Percentiles rank a stretch among this genome's conserved stretches.
Conservation (phyloP, 805 yeast species). For the Candida vartiovaarae region DNA sequence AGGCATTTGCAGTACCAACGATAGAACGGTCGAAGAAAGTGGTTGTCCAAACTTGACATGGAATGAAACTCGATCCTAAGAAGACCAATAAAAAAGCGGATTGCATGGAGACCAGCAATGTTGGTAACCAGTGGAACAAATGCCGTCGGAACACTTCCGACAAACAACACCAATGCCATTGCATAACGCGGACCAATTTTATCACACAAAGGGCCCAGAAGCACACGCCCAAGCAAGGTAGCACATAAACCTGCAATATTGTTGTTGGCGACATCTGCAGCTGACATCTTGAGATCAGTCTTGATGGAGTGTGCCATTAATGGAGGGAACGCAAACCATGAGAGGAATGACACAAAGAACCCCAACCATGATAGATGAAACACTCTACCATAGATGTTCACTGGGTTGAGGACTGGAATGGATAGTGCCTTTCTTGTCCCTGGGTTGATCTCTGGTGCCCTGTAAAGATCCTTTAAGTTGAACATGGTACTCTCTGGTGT, state of each 20-base stretch:
- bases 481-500: constrained; percentile 14
- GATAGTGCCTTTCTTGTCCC: constrained; percentile 21
- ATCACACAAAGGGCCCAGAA: constrained; percentile 25
- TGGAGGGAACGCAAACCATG: constrained; percentile 30
- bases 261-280: constrained; percentile 23
- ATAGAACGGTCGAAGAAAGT: constrained; percentile 24
- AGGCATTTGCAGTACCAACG: constrained; percentile 27
- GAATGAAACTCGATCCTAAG: constrained; percentile 28
- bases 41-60: constrained; percentile 26
- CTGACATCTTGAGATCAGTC: constrained; percentile 19
- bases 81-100: constrained; percentile 35
- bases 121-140: constrained; percentile 21
- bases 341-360: constrained; percentile 25
- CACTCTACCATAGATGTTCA: constrained; percentile 19
- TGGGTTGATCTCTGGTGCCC: constrained; percentile 23
- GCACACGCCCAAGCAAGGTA: constrained; percentile 23
- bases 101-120: constrained; percentile 23
- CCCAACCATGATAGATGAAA: constrained; percentile 27
- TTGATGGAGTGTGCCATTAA: constrained; percentile 20
- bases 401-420: constrained; percentile 23
- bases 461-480: constrained; percentile 36
- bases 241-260: constrained; percentile 27
- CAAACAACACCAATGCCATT: constrained; percentile 21
- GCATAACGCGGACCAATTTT: constrained; percentile 24
- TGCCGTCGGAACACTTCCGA: constrained; percentile 26